Conservation (phyloP, 2,329 filamentous ascomycete genomes). For the Colletotrichum destructivum region DNA sequence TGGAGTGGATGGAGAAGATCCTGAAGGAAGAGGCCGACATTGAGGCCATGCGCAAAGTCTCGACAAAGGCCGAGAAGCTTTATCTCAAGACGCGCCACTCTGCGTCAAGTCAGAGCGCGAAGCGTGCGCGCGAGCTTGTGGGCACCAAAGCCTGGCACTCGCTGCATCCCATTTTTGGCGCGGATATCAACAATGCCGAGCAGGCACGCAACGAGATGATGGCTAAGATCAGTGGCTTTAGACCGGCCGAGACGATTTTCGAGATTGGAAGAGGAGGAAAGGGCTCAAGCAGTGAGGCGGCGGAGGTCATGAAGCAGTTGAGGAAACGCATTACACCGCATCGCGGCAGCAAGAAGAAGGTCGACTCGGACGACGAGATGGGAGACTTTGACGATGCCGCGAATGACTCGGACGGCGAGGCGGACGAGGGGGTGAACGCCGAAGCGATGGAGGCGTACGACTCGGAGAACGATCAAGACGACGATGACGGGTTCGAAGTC, state of each 20-base stretch:
- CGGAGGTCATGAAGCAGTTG: constrained; percentile 82
- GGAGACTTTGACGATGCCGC: constrained; percentile 52
- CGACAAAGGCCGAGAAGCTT: constrained; percentile 90
- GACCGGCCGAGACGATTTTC: constrained; percentile 95
- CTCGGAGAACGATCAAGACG: constrained; percentile 62
- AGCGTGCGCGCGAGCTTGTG: constrained; percentile 85
- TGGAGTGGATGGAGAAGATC: constrained; percentile 88
- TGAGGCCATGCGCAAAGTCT: constrained; percentile 77
- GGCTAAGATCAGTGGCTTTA: constrained; percentile 88
- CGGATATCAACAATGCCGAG: constrained; percentile 76
- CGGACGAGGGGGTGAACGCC: constrained; percentile 54
- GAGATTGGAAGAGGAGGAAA: constrained; percentile 86
- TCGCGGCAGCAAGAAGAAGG: constrained; percentile 58
- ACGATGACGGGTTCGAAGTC: constrained; percentile 78
- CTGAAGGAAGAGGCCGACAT: constrained; percentile 84
- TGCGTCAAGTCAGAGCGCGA: constrained; percentile 91
- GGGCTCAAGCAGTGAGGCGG: constrained; percentile 72
- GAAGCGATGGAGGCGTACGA: constrained; percentile 51
- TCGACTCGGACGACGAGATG: constrained; percentile 48
- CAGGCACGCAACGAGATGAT: constrained; percentile 88
- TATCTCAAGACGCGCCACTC: constrained; percentile 92
- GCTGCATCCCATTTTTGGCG: constrained; percentile 85
- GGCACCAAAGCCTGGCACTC: constrained; percentile 79
- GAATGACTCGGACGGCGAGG: constrained; percentile 52
- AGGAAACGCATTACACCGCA: constrained; percentile 77